These are phyloP conservation scores for Leucosporidium creatinivorum DNA, from an alignment of 768 basidiomycete species.

Conservation along the genomic window DNA sequence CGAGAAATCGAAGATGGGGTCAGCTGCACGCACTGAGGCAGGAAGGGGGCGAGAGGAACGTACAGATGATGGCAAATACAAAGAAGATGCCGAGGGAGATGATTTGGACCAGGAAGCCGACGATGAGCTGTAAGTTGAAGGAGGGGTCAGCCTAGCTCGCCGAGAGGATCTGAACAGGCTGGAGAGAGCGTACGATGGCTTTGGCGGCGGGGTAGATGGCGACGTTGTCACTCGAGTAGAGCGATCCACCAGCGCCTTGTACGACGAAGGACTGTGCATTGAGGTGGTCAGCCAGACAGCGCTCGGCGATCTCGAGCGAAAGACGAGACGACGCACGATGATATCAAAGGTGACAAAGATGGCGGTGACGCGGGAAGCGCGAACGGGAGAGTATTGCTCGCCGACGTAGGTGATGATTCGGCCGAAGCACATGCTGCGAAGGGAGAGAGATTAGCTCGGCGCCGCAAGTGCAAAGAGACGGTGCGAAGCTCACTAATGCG, in stretches of 20 bases:
- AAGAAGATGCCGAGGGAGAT: conserved; percentile 25
- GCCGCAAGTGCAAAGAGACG: background rate
- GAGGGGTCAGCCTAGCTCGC: no score
- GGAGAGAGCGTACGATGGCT: conserved; percentile 1
- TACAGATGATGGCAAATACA: conserved; percentile 22
- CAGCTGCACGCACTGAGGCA: background rate
- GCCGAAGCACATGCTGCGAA: conserved; percentile 16
- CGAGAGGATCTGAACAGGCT: no score
- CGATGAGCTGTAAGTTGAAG: conserved; percentile 3
- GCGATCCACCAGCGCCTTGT: conserved; percentile 27
- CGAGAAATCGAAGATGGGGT: background rate
- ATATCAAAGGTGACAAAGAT: conserved; percentile 10
- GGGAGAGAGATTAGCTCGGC: background rate
- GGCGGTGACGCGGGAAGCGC: conserved; percentile 16
- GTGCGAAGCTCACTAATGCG: conserved; percentile 8
- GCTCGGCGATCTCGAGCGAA: background rate
- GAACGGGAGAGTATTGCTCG: conserved; percentile 16
- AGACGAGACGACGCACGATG: background rate
- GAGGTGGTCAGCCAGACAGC: background rate
- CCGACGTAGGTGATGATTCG: conserved; percentile 28
- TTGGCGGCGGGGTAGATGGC: conserved; percentile 22
- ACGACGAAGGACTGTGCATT: conserved; percentile 13
- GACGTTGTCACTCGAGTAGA: conserved; percentile 25
- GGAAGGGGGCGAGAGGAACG: background rate
- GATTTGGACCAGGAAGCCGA: conserved; percentile 26